Evolutionary conservation across 345 rosid genomes (phyloP).

Genomic region (Firmiana major): DNA sequence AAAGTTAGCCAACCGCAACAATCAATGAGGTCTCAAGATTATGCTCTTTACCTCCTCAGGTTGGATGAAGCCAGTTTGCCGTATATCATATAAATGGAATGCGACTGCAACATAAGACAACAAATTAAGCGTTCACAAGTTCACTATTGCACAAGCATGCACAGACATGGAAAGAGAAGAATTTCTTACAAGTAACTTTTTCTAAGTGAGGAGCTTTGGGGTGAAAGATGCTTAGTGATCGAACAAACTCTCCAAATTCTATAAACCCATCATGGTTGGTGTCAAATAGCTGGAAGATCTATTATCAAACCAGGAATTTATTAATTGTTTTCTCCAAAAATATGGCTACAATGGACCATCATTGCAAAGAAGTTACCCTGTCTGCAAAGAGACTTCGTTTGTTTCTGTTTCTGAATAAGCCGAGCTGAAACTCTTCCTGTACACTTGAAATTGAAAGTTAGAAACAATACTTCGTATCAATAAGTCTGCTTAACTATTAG

Average conservation of each 20-base stretch:
- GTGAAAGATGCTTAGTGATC: constrained; percentile 52
- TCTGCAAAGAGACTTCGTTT: constrained; percentile 45
- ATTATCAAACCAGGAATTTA: not conserved
- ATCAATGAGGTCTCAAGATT: no score
- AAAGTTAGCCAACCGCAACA: no score
- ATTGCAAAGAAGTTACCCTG: constrained; percentile 22
- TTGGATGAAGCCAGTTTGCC: constrained; percentile 62
- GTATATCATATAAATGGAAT: constrained; percentile 50
- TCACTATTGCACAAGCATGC: not conserved
- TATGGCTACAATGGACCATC: constrained; percentile 1
- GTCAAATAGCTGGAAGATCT: constrained; percentile 69
- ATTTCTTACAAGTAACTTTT: constrained; percentile 52
- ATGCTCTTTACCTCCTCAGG: constrained; percentile 40
- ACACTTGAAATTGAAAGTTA: not conserved
- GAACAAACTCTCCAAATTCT: constrained; percentile 67
- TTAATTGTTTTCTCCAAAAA: not conserved
- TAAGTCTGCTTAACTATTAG: not conserved
- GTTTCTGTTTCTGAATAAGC: constrained; percentile 54
- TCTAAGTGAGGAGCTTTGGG: constrained; percentile 53
- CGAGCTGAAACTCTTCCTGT: constrained; percentile 74
- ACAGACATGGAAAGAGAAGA: not conserved
- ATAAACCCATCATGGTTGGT: constrained; percentile 53
- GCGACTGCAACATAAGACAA: constrained; percentile 34
- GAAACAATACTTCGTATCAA: not conserved
- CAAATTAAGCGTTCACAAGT: not conserved